Evolutionary conservation across 257 asterid genomes (phyloP).

Genomic region (Solanum tarapatanum): DNA sequence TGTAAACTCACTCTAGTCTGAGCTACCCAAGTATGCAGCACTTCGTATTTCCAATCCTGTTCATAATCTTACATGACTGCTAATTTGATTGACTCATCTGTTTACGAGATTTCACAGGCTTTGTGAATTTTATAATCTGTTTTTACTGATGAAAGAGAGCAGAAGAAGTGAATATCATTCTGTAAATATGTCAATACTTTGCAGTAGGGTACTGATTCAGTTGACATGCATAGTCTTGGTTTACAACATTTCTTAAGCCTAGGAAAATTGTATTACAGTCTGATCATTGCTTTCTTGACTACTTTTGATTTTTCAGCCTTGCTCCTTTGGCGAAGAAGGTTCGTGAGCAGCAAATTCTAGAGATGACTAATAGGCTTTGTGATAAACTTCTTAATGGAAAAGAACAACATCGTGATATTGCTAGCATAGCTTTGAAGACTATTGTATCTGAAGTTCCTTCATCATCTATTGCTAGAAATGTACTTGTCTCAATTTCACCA

Average conservation of each 20-base stretch:
- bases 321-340: constrained; percentile 93
- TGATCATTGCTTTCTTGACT: constrained; percentile 5
- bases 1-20: not conserved
- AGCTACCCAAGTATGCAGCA: not conserved
- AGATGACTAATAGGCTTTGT: constrained; percentile 85
- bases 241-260: not conserved
- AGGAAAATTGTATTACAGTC: not conserved
- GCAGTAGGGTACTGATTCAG: not conserved
- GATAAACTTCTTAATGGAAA: constrained; percentile 89
- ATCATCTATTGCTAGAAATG: constrained; percentile 55
- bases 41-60: not conserved
- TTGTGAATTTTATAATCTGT: not conserved
- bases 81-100: not conserved
- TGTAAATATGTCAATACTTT: not conserved
- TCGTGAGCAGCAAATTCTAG: constrained; percentile 70
- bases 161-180: not conserved
- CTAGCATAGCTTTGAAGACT: constrained; percentile 97
- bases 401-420: constrained; percentile 87
- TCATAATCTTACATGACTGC: not conserved
- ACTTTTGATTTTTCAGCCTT: constrained; percentile 28
- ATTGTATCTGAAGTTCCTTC: constrained; percentile 94
- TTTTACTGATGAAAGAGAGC: not conserved
- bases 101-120: not conserved
- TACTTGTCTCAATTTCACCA: constrained; percentile 73
- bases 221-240: not conserved